Evolutionary conservation across 208 protist genomes (phyloP).

Genomic region (Trypanosoma cruzi): DNA sequence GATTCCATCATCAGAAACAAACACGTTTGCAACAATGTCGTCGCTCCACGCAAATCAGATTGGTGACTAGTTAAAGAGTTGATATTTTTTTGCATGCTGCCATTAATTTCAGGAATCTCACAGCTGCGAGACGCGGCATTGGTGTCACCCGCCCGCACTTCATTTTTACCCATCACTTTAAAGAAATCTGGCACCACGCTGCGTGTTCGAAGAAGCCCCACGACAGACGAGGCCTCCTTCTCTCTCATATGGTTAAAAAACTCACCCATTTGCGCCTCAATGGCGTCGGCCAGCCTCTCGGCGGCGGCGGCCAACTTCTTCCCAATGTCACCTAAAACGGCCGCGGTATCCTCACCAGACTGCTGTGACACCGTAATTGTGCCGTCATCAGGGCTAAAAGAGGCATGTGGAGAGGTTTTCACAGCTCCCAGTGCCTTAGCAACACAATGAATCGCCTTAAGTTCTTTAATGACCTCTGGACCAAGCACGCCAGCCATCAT

Average conservation of each 20-base stretch:
- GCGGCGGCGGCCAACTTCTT: constrained; percentile 25
- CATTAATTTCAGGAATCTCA: not conserved
- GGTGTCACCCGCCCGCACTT: not conserved
- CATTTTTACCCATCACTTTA: not conserved
- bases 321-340: constrained; percentile 41
- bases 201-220: constrained; percentile 16
- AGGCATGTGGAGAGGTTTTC: not conserved
- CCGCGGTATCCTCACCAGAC: constrained; percentile 21
- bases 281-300: constrained; percentile 28
- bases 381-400: not conserved
- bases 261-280: constrained; percentile 53
- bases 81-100: not conserved
- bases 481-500: constrained; percentile 9
- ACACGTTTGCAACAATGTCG: constrained; percentile 52
- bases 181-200: constrained; percentile 29
- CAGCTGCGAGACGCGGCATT: not conserved
- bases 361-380: constrained; percentile 6
- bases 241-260: constrained; percentile 66
- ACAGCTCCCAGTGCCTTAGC: constrained; percentile 7
- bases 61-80: not conserved
- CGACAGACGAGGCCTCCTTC: constrained; percentile 35
- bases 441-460: constrained; percentile 2
- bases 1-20: constrained; percentile 73
- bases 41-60: constrained; percentile 32
- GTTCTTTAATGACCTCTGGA: not conserved